Evolutionary conservation across 306 rosid species (phyloP).

Genomic region (Vicia villosa): DNA sequence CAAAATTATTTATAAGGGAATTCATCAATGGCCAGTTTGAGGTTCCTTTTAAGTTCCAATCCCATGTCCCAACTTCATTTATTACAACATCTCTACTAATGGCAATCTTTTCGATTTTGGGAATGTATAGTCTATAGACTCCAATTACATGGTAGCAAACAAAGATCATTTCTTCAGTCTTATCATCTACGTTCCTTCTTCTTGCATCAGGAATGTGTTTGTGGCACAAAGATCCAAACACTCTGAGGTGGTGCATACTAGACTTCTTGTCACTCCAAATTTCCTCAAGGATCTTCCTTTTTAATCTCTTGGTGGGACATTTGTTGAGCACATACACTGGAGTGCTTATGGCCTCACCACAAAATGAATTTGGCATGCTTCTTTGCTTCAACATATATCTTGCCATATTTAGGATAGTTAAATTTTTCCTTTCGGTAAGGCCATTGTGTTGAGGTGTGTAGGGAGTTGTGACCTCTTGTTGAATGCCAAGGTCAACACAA

Average conservation of each 20-base stretch:
- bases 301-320: too few relatives aligned
- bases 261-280: too few relatives aligned
- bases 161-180: not conserved
- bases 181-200: not conserved
- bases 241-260: too few relatives aligned
- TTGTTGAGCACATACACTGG: too few relatives aligned
- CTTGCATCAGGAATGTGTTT: too few relatives aligned
- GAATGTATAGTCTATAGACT: not conserved
- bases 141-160: not conserved
- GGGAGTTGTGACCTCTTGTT: not conserved
- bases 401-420: not conserved
- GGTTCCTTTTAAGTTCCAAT: not conserved
- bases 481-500: not conserved
- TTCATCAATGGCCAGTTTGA: not conserved
- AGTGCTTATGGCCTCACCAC: too few relatives aligned
- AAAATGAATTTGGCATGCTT: too few relatives aligned
- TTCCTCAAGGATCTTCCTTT: too few relatives aligned
- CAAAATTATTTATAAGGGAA: too few relatives aligned
- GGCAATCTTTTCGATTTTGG: not conserved
- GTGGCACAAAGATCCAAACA: too few relatives aligned
- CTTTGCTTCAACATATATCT: not conserved
- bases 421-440: not conserved
- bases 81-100: not conserved
- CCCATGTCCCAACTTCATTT: not conserved
- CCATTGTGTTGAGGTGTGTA: not conserved